Evolutionary conservation across 441 rosid species (phyloP).

Genomic region (Brassica balearica): DNA sequence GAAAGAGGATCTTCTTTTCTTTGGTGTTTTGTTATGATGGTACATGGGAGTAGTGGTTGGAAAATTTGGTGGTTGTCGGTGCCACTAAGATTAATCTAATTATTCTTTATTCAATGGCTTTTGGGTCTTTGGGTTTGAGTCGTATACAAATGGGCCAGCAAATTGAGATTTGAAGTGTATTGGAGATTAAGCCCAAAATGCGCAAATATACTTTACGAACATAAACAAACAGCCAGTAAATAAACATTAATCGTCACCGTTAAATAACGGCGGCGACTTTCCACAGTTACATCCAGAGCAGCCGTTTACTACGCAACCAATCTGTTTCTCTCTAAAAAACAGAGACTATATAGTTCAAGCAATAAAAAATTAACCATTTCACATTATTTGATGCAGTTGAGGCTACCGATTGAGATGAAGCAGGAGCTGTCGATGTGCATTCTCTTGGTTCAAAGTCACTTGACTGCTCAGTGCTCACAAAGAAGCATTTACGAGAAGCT

Average conservation of each 20-base stretch:
- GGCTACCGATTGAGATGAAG: no score
- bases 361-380: no score
- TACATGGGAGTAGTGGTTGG: conserved; percentile 44
- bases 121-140: background rate
- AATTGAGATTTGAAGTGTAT: background rate
- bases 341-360: no score
- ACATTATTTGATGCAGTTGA: no score
- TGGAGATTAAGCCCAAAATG: background rate
- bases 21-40: conserved; percentile 39
- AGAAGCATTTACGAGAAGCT: conserved; percentile 52
- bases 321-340: no score
- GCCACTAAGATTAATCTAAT: background rate
- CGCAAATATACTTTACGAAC: background rate
- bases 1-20: conserved; percentile 23
- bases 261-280: no score
- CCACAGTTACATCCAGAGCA: conserved; percentile 4
- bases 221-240: background rate
- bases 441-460: no score
- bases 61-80: conserved; percentile 21
- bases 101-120: background rate
- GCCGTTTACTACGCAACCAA: no score
- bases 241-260: no score
- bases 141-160: conserved; percentile 5
- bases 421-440: no score
- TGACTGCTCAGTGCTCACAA: no score